These are phyloP conservation scores for Calamus simplicifolius DNA, from an alignment of 176 grass and related monocot species.

Conservation along the genomic window DNA sequence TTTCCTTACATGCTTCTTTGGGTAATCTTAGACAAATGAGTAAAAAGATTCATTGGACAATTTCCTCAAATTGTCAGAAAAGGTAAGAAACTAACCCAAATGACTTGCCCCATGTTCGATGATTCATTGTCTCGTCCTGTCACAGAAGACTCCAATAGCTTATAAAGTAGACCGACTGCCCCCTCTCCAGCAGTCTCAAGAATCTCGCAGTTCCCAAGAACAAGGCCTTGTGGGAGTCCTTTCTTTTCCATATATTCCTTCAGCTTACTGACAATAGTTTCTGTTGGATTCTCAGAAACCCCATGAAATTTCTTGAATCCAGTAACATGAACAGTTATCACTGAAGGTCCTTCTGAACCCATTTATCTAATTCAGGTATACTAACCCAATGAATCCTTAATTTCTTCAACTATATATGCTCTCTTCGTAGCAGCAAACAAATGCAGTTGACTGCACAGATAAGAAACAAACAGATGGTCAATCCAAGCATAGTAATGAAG, in stretches of 20 bases:
- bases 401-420: no score
- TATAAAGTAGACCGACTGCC: conserved; percentile 47
- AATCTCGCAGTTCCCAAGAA: conserved; percentile 70
- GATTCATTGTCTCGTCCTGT: conserved; percentile 36
- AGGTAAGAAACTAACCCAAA: conserved; percentile 54
- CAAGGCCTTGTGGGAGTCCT: conserved; percentile 76
- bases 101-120: conserved; percentile 43
- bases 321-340: conserved; percentile 77
- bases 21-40: no score
- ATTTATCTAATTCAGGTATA: conserved; percentile 23
- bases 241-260: conserved; percentile 68
- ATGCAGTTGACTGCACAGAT: no score
- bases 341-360: conserved; percentile 87
- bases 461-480: no score
- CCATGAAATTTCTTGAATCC: conserved; percentile 98
- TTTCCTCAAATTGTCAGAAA: no score
- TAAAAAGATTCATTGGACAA: no score
- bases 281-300: conserved; percentile 88
- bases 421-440: no score
- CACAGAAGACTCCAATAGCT: conserved; percentile 56
- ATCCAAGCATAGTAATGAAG: no score
- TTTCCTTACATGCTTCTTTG: no score
- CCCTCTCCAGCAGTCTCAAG: conserved; percentile 87
- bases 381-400: no score
- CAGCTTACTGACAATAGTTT: conserved; percentile 69